Conservation (phyloP, 2,329 filamentous ascomycete species). For the Aspergillus sp. region DNA sequence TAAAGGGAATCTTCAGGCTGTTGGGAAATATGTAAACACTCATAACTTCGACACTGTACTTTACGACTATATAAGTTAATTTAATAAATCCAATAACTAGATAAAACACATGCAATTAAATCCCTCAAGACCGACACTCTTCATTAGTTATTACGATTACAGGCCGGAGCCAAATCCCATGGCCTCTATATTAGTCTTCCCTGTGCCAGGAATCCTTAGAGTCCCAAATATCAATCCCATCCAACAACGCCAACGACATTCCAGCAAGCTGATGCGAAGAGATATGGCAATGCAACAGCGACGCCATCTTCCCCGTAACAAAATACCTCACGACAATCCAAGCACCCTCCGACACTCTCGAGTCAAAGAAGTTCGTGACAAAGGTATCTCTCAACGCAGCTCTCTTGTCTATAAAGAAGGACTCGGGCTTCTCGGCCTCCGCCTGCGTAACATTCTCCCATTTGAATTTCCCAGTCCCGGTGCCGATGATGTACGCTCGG, state of each 20-base stretch:
- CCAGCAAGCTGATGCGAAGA: constrained; percentile 49
- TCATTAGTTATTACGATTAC: not conserved
- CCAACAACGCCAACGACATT: constrained; percentile 50
- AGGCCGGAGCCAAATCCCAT: no score
- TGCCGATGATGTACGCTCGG: constrained; percentile 46
- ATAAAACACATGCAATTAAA: not conserved
- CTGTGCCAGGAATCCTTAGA: constrained; percentile 8
- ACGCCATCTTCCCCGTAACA: constrained; percentile 48
- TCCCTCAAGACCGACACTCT: not conserved
- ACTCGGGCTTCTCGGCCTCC: constrained; percentile 36
- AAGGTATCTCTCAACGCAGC: constrained; percentile 42
- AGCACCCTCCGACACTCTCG: constrained; percentile 21
- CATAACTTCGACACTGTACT: not conserved
- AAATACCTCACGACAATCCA: constrained; percentile 51
- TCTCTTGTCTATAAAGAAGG: constrained; percentile 45
- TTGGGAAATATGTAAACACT: constrained; percentile 36
- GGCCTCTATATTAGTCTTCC: no score
- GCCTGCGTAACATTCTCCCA: constrained; percentile 45
- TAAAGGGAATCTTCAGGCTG: constrained; percentile 38
- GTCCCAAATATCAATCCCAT: constrained; percentile 49
- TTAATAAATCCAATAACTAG: not conserved
- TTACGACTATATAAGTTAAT: not conserved
- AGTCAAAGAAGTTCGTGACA: constrained; percentile 26
- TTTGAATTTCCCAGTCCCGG: constrained; percentile 38
- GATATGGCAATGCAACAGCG: constrained; percentile 53